Conservation (phyloP, 148 eudicot genomes). For the Vaccinium darrowii region DNA sequence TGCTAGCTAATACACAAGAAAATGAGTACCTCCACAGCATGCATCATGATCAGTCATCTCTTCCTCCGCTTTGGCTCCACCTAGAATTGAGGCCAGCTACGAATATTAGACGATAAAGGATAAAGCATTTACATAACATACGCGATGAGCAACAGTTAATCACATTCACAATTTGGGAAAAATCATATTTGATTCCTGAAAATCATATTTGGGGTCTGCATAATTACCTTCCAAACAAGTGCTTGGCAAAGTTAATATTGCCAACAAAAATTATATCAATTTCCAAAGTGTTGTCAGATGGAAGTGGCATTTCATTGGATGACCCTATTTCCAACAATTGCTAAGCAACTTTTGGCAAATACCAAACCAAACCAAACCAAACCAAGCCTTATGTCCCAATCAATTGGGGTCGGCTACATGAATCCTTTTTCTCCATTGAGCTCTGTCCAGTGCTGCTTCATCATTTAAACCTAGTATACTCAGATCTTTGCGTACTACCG, state of each 20-base stretch:
- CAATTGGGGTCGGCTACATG: no score
- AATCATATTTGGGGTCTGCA: not conserved
- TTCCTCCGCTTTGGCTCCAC: slow-evolving; percentile 52
- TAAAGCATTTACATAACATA: not conserved
- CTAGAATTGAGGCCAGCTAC: slow-evolving; percentile 14
- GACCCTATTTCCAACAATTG: not conserved
- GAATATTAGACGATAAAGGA: not conserved
- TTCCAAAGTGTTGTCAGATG: not conserved
- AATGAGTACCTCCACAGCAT: slow-evolving; percentile 25
- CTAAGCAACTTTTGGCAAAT: not conserved
- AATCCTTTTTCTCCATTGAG: no score
- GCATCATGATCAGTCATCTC: slow-evolving; percentile 23
- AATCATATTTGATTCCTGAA: not conserved
- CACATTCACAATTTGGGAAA: not conserved
- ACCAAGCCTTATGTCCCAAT: no score
- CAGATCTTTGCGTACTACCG: no score
- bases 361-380: no score
- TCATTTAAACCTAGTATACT: no score
- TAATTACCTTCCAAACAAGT: not conserved
- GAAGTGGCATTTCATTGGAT: not conserved
- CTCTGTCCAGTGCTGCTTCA: no score
- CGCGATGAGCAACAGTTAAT: not conserved
- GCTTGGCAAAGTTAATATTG: not conserved
- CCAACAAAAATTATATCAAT: not conserved
- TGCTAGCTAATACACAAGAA: slow-evolving; percentile 20